phyloP scores from a whole-genome alignment of 805 yeast genomes.

The Lipomyces kockii region DNA sequence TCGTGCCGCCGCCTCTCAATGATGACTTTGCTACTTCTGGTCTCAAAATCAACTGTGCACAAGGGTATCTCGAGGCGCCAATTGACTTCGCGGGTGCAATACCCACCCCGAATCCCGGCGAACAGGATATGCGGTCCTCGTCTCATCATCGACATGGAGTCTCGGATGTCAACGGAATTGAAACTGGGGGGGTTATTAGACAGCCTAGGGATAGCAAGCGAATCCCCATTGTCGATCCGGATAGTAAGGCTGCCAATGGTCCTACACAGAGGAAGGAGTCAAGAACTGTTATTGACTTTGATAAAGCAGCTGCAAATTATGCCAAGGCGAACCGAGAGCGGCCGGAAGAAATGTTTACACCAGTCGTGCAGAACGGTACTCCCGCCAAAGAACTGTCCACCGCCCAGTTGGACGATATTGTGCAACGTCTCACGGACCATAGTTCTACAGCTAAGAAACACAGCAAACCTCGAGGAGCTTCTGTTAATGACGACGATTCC shows the following conservation, averaged over 20 bases:
- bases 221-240: conserved; percentile 31
- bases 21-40: conserved; percentile 8
- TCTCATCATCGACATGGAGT: conserved; percentile 5
- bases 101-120: not conserved
- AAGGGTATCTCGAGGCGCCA: conserved; percentile 4
- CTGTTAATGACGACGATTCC: conserved; percentile 19
- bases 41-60: not conserved
- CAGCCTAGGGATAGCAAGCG: conserved; percentile 32
- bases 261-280: not conserved
- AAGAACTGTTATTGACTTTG: not conserved
- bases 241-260: conserved; percentile 2
- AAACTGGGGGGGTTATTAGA: conserved; percentile 12
- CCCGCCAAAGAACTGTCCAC: conserved; percentile 25
- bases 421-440: conserved; percentile 26
- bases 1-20: conserved; percentile 1
- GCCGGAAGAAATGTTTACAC: conserved; percentile 16
- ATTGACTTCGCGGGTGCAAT: conserved; percentile 1
- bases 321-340: not conserved
- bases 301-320: not conserved
- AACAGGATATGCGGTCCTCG: not conserved
- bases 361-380: conserved; percentile 30
- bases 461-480: not conserved
- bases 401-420: conserved; percentile 29
- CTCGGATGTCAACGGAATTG: not conserved
- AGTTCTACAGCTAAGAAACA: conserved; percentile 6